phyloP scores from a whole-genome alignment of 441 rosid genomes.

The Syzygium malaccense region DNA sequence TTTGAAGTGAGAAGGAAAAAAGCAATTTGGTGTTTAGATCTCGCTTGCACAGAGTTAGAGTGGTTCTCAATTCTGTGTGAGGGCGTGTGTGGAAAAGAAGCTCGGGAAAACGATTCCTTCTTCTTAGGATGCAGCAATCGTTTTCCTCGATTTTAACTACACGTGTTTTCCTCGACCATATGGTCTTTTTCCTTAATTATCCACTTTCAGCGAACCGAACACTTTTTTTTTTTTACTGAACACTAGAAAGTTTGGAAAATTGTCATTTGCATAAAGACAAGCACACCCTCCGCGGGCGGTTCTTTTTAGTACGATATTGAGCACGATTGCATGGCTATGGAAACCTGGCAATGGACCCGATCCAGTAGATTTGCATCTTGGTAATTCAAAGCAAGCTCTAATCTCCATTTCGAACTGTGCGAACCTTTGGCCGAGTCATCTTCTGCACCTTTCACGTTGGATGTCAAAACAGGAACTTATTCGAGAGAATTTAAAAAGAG shows the following conservation, averaged over 20 bases:
- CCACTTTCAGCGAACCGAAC: neutral
- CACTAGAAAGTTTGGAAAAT: too few species aligned
- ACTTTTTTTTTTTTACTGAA: too few species aligned
- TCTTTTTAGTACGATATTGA: neutral
- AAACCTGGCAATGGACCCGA: neutral
- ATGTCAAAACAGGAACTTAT: too few species aligned
- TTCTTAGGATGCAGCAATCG: too few species aligned
- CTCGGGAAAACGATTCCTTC: too few species aligned
- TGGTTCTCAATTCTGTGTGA: neutral
- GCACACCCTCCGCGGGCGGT: neutral
- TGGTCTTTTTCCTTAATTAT: too few species aligned
- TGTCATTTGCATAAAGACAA: neutral
- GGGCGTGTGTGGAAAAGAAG: neutral
- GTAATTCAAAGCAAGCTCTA: neutral
- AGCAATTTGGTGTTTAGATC: fast-evolving
- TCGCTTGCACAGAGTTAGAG: neutral
- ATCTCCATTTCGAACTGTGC: neutral
- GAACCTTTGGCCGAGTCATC: too few species aligned
- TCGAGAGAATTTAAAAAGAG: too few species aligned
- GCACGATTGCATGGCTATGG: neutral
- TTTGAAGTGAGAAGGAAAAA: too few species aligned
- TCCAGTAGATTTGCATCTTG: neutral
- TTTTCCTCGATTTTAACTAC: too few species aligned
- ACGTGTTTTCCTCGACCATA: neutral
- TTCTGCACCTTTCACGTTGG: too few species aligned